Evolutionary conservation across 2,329 filamentous ascomycete species (phyloP).

Genomic region (Alternaria arbusti): DNA sequence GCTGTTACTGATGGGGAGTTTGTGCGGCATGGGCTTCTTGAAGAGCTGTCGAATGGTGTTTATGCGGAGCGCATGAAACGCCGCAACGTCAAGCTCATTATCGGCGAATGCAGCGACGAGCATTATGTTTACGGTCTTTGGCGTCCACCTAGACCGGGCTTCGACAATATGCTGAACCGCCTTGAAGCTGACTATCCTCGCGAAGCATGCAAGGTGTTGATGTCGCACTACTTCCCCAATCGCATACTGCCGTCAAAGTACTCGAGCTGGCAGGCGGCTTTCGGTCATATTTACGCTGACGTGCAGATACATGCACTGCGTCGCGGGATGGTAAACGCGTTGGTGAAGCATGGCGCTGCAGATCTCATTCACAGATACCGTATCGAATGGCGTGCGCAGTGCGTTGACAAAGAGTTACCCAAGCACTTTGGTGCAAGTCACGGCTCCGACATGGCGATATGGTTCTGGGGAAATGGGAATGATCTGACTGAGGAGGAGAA

Average conservation of each 20-base stretch:
- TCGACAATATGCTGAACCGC: conserved; percentile 52
- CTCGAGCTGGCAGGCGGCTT: conserved; percentile 58
- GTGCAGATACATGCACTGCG: conserved; percentile 62
- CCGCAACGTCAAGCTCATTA: conserved; percentile 57
- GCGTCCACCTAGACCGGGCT: conserved; percentile 54
- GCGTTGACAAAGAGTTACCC: conserved; percentile 52
- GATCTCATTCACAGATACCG: conserved; percentile 60
- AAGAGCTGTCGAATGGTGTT: conserved; percentile 56
- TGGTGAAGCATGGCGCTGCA: conserved; percentile 53
- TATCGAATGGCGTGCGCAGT: conserved; percentile 60
- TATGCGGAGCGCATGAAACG: conserved; percentile 55
- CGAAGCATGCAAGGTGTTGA: conserved; percentile 51
- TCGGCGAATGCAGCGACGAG: conserved; percentile 63
- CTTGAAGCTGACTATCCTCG: conserved; percentile 61
- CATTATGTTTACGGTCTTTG: conserved; percentile 60
- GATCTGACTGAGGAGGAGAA: conserved; percentile 55
- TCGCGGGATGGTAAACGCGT: conserved; percentile 57
- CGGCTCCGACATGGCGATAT: conserved; percentile 60
- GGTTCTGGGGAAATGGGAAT: conserved; percentile 62
- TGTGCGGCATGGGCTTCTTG: conserved; percentile 53
- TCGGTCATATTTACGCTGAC: conserved; percentile 63
- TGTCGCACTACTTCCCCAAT: conserved; percentile 53
- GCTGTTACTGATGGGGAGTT: conserved; percentile 59
- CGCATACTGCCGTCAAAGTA: conserved; percentile 49
- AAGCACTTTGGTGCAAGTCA: conserved; percentile 62